Percentiles rank a stretch among this genome's conserved stretches.
phyloP scores from a whole-genome alignment of 768 basidiomycete species.

The Hortiboletus campestris region DNA sequence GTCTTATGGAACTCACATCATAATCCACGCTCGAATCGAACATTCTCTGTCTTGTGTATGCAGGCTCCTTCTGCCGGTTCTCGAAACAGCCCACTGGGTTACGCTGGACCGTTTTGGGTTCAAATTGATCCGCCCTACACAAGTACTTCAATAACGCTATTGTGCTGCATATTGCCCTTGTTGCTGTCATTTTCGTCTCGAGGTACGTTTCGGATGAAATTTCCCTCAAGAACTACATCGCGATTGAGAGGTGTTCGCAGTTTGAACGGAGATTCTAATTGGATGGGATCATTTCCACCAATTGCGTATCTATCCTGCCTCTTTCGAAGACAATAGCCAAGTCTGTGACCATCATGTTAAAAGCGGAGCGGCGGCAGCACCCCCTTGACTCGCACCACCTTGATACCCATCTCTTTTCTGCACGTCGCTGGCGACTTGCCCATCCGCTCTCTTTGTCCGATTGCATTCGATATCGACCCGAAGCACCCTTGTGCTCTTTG shows the following conservation, averaged over 20 bases:
- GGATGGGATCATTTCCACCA: background rate
- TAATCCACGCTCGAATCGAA: too few species aligned
- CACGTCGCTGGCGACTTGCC: conserved; percentile 21
- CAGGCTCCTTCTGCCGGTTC: background rate
- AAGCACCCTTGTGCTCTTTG: background rate
- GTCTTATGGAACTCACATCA: too few species aligned
- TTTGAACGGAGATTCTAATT: background rate
- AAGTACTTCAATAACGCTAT: background rate
- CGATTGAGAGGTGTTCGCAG: background rate
- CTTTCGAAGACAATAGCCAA: conserved; percentile 17
- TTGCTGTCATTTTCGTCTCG: conserved; percentile 1
- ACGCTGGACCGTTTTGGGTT: background rate
- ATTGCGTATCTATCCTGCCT: background rate
- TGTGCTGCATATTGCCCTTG: background rate
- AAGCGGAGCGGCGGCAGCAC: background rate
- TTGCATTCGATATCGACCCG: background rate
- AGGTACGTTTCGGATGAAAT: conserved; percentile 1
- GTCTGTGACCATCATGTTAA: background rate
- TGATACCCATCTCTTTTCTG: conserved; percentile 4
- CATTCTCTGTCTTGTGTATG: background rate
- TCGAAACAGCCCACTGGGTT: too few species aligned
- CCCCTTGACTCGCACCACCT: background rate
- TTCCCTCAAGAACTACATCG: background rate
- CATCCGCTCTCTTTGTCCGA: conserved; percentile 1
- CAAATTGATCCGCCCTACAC: background rate